phyloP scores from a whole-genome alignment of 352 stramenopile species.

The Phytophthora citricola region DNA sequence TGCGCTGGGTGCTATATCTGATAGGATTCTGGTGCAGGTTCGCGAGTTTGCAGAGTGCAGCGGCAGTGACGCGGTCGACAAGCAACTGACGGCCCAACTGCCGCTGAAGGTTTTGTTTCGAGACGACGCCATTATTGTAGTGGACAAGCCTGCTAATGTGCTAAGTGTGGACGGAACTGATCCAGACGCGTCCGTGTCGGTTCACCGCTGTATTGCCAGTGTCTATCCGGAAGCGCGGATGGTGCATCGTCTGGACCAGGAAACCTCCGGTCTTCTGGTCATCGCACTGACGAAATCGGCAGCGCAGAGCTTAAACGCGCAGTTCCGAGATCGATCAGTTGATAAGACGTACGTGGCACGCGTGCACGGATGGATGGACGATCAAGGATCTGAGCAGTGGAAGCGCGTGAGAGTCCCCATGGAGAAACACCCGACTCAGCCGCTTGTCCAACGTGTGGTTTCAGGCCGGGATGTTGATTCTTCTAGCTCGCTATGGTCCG shows the following conservation, averaged over 20 bases:
- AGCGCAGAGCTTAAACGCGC: slow-evolving; percentile 65
- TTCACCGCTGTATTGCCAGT: slow-evolving; percentile 51
- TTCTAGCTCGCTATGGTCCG: slow-evolving; percentile 39
- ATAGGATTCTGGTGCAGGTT: slow-evolving; percentile 57
- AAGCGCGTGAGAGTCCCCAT: slow-evolving; percentile 54
- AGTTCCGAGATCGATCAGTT: slow-evolving; percentile 68
- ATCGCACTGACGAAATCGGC: slow-evolving; percentile 67
- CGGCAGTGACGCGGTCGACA: slow-evolving; percentile 8
- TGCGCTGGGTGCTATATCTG: slow-evolving; percentile 29
- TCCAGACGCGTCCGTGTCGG: slow-evolving; percentile 38
- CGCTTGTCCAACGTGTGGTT: slow-evolving; percentile 64
- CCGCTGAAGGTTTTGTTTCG: slow-evolving; percentile 52
- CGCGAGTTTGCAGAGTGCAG: slow-evolving; percentile 44
- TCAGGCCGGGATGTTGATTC: slow-evolving; percentile 26
- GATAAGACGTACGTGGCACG: slow-evolving; percentile 70
- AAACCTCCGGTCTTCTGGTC: slow-evolving; percentile 78
- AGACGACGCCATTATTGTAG: slow-evolving; percentile 61
- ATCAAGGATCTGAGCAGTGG: slow-evolving; percentile 15
- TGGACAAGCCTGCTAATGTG: slow-evolving; percentile 67
- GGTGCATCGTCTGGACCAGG: slow-evolving; percentile 81
- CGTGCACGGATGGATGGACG: slow-evolving; percentile 48
- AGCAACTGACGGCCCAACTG: slow-evolving; percentile 23
- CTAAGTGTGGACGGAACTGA: slow-evolving; percentile 66
- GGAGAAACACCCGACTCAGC: slow-evolving; percentile 51
- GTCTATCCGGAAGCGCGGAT: slow-evolving; percentile 66